Conservation (phyloP, 2,329 filamentous ascomycete genomes). For the Aureobasidium zeae region DNA sequence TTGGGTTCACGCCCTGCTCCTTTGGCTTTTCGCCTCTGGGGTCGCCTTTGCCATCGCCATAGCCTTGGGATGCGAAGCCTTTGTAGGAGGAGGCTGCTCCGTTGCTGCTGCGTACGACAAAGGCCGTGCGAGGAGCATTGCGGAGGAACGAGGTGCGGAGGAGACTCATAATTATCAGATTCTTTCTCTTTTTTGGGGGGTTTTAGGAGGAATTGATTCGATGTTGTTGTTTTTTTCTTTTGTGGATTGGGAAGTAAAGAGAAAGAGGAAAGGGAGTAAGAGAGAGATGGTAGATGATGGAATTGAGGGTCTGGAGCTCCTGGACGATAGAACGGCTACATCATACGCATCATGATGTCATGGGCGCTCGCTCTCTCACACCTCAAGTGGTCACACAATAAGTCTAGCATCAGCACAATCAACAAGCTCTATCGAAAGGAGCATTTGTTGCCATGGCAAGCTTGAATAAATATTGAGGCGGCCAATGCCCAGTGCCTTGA, state of each 20-base stretch:
- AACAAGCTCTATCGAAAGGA: too few species aligned
- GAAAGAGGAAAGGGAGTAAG: background rate
- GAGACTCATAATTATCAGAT: constrained; percentile 19
- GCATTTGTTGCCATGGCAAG: too few species aligned
- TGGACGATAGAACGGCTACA: background rate
- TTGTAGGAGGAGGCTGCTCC: constrained; percentile 35
- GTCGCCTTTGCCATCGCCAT: constrained; percentile 35
- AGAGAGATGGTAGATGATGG: background rate
- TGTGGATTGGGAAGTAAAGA: too few species aligned
- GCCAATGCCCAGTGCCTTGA: too few species aligned
- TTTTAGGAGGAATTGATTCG: background rate
- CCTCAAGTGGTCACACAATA: too few species aligned
- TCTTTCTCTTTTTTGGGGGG: too few species aligned
- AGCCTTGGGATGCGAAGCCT: constrained; percentile 26
- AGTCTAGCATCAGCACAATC: too few species aligned
- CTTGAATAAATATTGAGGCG: too few species aligned
- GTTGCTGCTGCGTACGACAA: constrained; percentile 20
- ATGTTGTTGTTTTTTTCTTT: background rate
- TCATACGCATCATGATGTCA: background rate
- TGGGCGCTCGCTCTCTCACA: too few species aligned
- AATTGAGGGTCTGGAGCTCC: constrained; percentile 4
- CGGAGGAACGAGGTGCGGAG: constrained; percentile 18
- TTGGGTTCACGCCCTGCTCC: constrained; percentile 33
- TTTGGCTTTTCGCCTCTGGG: constrained; percentile 37
- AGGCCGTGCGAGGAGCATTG: constrained; percentile 17